phyloP scores from a whole-genome alignment of 2,329 filamentous ascomycete genomes.

The Fusarium sororula region DNA sequence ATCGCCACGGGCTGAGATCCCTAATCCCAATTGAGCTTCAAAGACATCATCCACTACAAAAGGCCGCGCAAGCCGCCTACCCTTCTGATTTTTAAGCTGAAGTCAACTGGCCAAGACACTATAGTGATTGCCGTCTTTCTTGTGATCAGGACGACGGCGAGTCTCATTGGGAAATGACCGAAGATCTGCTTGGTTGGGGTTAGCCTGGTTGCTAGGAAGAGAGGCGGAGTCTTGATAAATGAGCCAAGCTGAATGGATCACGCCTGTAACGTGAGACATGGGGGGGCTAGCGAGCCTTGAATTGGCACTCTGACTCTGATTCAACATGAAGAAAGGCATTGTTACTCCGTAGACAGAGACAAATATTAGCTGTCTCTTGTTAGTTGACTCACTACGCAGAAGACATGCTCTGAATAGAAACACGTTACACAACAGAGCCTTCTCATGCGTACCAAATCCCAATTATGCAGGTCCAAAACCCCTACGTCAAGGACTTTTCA shows the following conservation, averaged over 20 bases:
- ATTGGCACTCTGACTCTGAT: background rate
- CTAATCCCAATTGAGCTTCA: conserved; percentile 24
- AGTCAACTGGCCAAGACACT: background rate
- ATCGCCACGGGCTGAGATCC: conserved; percentile 1
- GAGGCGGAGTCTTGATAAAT: conserved; percentile 14
- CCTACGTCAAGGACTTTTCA: conserved; percentile 18
- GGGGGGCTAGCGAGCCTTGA: background rate
- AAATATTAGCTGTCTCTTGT: background rate
- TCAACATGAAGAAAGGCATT: background rate
- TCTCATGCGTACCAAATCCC: background rate
- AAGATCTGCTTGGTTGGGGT: background rate
- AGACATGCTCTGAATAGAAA: background rate
- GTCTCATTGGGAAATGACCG: background rate
- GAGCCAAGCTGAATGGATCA: conserved; percentile 18
- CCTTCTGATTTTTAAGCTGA: background rate
- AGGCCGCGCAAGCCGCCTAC: conserved; percentile 19
- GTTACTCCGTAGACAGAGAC: background rate
- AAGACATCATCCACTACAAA: conserved; percentile 13
- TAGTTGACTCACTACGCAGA: no score
- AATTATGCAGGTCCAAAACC: conserved; percentile 15
- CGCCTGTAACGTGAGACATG: conserved; percentile 5
- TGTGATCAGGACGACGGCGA: background rate
- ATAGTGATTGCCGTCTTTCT: conserved; percentile 11
- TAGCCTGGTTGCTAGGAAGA: background rate
- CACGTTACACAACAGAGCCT: background rate